Base-by-base conservation (phyloP, 306 rosid genomes). In the Medicago lupulina region DNA sequence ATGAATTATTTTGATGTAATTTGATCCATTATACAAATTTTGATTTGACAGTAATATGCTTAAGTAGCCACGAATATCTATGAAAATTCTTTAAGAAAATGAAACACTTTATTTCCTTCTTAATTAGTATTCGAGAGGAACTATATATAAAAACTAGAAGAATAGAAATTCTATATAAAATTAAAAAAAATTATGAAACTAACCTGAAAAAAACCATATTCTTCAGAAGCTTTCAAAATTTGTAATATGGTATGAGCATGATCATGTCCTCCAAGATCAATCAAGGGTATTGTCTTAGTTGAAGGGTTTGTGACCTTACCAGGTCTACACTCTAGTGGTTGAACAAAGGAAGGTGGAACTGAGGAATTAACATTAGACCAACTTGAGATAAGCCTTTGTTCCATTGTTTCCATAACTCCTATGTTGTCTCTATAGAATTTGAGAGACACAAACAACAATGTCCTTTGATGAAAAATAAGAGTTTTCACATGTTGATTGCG, bases 141-240 rank as follows among this genome's bases (percentile, higher is more conserved):
- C 6, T 7, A n/a, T n/a, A n/a, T 50, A 50, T n/a, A 50, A 7
- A 7, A 50, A 6, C 19, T 50, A 5, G 59, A 53, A 17, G 58
- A 51, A n/a, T 9, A 53, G 3, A 1, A n/a, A 53, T 16, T 53
- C 0, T 2, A 53, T 8, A 53, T 9, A 1, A 8, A 8, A 17
- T 15, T 2, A 55, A 57, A 23, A n/a, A 23, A 25, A 25, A 4
- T 15, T 6, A 14, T 14, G 19, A 31, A 7, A 61, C 4, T n/a
- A 40, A 88, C 96, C 92, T 92, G 94, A 44, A 92, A 92, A 79
- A 90, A 86, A 8, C 94, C 98, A 31, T 75, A 88, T 4, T 92
- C 90, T 9, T 86, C 13, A 1, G 87, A 67, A 25, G 94, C 94
- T 76, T 88, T 70, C 70, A 83, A 15, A 67, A 92, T 77, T 19